Conservation (phyloP, 768 basidiomycete species). For the Psilocybe subaeruginosa region DNA sequence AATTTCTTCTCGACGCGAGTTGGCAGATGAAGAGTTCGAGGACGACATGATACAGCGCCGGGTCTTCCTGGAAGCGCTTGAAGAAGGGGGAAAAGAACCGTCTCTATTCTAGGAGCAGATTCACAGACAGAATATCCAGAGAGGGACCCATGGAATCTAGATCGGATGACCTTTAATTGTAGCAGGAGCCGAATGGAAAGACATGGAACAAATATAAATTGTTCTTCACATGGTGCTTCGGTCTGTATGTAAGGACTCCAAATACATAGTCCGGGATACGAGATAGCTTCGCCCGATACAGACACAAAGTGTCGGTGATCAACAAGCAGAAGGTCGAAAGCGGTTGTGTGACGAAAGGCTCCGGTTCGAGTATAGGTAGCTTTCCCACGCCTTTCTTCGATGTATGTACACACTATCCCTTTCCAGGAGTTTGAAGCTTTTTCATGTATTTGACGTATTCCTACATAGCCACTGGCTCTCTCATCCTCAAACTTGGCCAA, state of each 20-base stretch:
- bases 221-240: neutral
- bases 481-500: too few relatives aligned
- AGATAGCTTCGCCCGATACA: neutral
- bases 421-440: too few relatives aligned
- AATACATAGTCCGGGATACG: neutral
- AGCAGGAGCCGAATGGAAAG: neutral
- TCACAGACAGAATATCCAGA: neutral
- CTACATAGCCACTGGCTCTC: too few relatives aligned
- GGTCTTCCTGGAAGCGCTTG: neutral
- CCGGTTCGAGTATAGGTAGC: too few relatives aligned
- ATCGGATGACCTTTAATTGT: too few relatives aligned
- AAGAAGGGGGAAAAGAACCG: neutral
- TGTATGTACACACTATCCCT: too few relatives aligned
- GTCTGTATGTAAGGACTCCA: neutral
- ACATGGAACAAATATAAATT: neutral
- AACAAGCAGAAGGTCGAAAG: neutral
- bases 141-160: too few relatives aligned
- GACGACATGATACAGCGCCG: neutral
- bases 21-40: neutral
- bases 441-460: too few relatives aligned
- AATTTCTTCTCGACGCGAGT: neutral
- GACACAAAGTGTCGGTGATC: neutral
- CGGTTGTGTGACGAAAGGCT: too few relatives aligned
- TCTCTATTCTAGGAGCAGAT: neutral
- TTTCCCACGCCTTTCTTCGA: too few relatives aligned